These are phyloP conservation scores for Penicillium italicum DNA, from an alignment of 2,329 filamentous ascomycete genomes.

Conservation along the genomic window DNA sequence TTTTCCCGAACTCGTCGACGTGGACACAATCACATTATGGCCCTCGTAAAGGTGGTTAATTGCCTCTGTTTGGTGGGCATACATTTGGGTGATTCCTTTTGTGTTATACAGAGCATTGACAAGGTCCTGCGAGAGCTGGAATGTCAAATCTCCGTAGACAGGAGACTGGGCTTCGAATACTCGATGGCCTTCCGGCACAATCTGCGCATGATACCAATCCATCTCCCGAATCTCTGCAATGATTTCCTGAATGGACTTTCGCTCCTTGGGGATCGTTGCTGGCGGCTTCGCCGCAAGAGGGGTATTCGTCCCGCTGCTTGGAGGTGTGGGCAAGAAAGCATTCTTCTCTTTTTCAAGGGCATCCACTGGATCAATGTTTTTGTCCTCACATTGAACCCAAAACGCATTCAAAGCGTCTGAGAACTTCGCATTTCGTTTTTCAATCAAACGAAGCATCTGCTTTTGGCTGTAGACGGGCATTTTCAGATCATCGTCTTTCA, in stretches of 20 bases:
- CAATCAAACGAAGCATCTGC: conserved; percentile 83
- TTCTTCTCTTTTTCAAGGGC: conserved; percentile 59
- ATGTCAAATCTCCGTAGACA: conserved; percentile 77
- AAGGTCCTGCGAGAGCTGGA: conserved; percentile 80
- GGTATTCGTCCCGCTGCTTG: conserved; percentile 38
- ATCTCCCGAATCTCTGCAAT: conserved; percentile 75
- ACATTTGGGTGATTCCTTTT: conserved; percentile 78
- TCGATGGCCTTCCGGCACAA: conserved; percentile 87
- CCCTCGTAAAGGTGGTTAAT: conserved; percentile 83
- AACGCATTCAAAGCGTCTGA: conserved; percentile 71
- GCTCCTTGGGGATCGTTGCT: conserved; percentile 70
- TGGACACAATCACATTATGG: conserved; percentile 84
- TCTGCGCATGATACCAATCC: conserved; percentile 87
- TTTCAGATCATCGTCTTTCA: conserved; percentile 75
- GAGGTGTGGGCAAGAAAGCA: conserved; percentile 60
- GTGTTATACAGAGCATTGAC: conserved; percentile 97
- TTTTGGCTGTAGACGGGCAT: conserved; percentile 93
- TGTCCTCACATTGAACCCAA: conserved; percentile 67
- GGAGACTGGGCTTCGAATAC: conserved; percentile 83
- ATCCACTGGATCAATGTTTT: conserved; percentile 61
- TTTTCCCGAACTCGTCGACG: conserved; percentile 94
- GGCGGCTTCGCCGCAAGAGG: conserved; percentile 54
- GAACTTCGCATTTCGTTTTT: conserved; percentile 85
- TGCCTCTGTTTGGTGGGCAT: conserved; percentile 88
- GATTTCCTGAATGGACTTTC: conserved; percentile 78